Base-by-base conservation (phyloP, 106 monocot species). In the Acorus gramineus region DNA sequence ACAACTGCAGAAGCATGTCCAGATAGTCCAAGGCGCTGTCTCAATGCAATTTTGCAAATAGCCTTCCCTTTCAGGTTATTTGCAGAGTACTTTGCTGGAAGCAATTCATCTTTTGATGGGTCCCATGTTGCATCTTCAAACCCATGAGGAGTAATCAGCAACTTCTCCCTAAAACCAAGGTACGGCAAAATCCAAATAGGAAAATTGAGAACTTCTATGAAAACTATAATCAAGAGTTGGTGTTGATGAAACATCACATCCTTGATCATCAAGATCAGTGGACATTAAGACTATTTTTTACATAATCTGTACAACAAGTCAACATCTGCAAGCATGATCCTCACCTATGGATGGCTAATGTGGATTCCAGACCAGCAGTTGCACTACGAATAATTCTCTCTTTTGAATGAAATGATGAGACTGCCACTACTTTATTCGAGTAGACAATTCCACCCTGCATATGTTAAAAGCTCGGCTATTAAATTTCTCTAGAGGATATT, bases 401-500 rank as follows among this genome's bases (percentile, higher is more conserved):
- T 60, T 12, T 64, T 14, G 76, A 71, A 58, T 59, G 58, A 54
- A 53, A 9, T 50, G 62, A 59, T 48, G 71, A 71, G 49, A 77
- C 54, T 2, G 60, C 8, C 52, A 77, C 11, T 54, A 77, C 76
- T 60, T 64, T 77, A 60, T 77, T 77, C 42, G 76, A 77, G 47
- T 71, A 77, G 55, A 77, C 70, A 63, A 77, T 77, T 10, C 76
- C 70, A 7, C 76, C 76, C 76, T 77, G 66, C 4, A 63, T 28
- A 28, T 28, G 28, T 28, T 28, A 28, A 28, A 28, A 28, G 28
- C 28, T 28, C 28, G 0, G 28, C 28, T 28, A 28, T 28, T 28
- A 28, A 28, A 28, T 28, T 28, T 28, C 28, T 28, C 28, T 28
- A 28, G 28, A 28, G 28, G 28, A 28, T 28, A 28, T 28, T 28